Evolutionary conservation across 1,139 yeast genomes (phyloP), one percentile per base, ranked within the genome.

Genomic region (Debaryomyces sp.): DNA sequence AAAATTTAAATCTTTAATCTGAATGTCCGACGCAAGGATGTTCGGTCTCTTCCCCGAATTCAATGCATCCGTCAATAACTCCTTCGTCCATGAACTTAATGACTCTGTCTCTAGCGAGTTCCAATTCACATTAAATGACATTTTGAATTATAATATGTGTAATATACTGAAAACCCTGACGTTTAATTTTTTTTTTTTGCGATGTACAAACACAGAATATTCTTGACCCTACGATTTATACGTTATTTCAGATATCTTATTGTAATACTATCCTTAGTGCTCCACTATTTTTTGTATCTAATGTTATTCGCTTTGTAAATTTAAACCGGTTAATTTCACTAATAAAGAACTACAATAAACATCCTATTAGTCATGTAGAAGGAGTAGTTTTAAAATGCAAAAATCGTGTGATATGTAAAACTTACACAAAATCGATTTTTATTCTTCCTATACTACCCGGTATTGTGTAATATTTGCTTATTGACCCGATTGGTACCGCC

Each of bases 51-150:
- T 85, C 9, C 89, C 90, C 32, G 87, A 80, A 64, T 90, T 90
- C 33, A 90, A 77, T 0, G 96, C 91, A 51, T 84, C 89, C 15
- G 90, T 86, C 26, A 90, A 72, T 41, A 89, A 72, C 46, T 83
- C 87, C 50, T 79, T 80, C 5, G 95, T 85, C 78, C 89, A 84
- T 37, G 75, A 69, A 38, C 85, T 76, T 58, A 89, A 77, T 40
- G 84, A 75, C 47, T 85, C 88, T 48, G 87, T 82, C 57, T 87
- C 89, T 44, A 88, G 75, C n/a, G 89, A 77, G 57, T 82, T 81
- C 96, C 96, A 88, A 67, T 86, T 82, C 56, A 88, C 87, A 58
- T 83, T 83, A 65, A 89, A 87, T 21, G 95, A 87, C 96, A 88
- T 88, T 39, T 37, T 49, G 23, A 10, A 29, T 34, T 26, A n/a